Conservation (phyloP, 2,329 filamentous ascomycete species). For the Tolypocladium cylindrosporum region DNA sequence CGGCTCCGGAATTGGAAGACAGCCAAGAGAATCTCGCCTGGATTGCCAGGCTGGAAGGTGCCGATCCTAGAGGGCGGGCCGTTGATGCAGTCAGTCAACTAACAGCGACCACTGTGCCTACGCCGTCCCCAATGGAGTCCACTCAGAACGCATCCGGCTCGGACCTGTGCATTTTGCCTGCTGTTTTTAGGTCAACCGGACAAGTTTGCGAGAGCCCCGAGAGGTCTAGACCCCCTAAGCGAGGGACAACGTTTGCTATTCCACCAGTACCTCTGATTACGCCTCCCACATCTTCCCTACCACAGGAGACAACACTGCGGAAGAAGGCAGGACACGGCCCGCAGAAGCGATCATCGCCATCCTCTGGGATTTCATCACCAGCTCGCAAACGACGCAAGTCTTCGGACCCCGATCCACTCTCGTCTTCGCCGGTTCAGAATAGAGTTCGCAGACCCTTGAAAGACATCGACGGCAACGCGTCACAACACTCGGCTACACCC, state of each 20-base stretch:
- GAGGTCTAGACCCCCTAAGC: not conserved
- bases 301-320: not conserved
- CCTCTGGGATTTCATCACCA: not conserved
- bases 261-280: conserved; percentile 2
- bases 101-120: conserved; percentile 26
- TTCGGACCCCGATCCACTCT: not conserved
- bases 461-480: conserved; percentile 13
- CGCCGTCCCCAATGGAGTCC: conserved; percentile 20
- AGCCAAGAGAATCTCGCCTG: conserved; percentile 52
- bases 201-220: not conserved
- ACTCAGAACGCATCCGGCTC: conserved; percentile 11
- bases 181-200: not conserved
- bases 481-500: conserved; percentile 1
- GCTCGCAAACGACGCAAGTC: conserved; percentile 11
- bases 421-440: not conserved
- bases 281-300: conserved; percentile 6
- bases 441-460: conserved; percentile 11
- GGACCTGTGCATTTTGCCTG: not conserved
- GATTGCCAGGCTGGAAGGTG: conserved; percentile 48
- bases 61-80: conserved; percentile 34
- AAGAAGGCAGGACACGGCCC: conserved; percentile 1
- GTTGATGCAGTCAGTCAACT: conserved; percentile 36
- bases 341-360: conserved; percentile 1
- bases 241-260: not conserved
- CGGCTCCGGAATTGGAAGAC: conserved; percentile 38